Percentiles rank a stretch among this genome's conserved stretches.
phyloP scores from a whole-genome alignment of 225 moss, liverwort and hornwort genomes.

The Antitrichia curtipendula region DNA sequence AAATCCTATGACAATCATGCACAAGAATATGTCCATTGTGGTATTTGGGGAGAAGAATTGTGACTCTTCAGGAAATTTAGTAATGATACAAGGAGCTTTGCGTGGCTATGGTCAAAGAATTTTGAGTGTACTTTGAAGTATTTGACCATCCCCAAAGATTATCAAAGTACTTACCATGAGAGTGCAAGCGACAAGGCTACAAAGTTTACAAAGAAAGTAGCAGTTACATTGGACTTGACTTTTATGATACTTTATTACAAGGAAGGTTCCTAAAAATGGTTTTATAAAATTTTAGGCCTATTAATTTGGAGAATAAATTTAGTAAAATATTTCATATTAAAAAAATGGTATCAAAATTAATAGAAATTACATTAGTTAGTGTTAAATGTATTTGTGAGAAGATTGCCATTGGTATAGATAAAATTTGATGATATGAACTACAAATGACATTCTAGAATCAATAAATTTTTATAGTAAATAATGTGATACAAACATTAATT shows the following conservation, averaged over 20 bases:
- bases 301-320: neutral
- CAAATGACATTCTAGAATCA: neutral
- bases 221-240: too few species aligned
- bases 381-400: neutral
- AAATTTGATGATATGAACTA: neutral
- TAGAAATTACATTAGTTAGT: neutral
- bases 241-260: neutral
- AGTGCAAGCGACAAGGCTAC: neutral
- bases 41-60: neutral
- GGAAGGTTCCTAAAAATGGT: accelerated
- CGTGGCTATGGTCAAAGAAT: neutral
- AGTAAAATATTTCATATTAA: neutral
- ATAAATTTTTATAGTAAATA: accelerated
- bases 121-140: neutral
- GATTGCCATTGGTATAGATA: neutral
- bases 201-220: neutral
- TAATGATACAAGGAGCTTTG: neutral
- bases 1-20: neutral
- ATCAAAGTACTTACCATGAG: neutral
- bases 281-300: neutral
- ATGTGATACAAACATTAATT: neutral
- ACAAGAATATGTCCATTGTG: accelerated
- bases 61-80: accelerated
- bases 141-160: accelerated
- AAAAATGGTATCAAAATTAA: neutral